Evolutionary conservation across 2,329 filamentous ascomycete genomes (phyloP), one percentile per base, ranked within the genome.

Genomic region (Colletotrichum cordylinicola): DNA sequence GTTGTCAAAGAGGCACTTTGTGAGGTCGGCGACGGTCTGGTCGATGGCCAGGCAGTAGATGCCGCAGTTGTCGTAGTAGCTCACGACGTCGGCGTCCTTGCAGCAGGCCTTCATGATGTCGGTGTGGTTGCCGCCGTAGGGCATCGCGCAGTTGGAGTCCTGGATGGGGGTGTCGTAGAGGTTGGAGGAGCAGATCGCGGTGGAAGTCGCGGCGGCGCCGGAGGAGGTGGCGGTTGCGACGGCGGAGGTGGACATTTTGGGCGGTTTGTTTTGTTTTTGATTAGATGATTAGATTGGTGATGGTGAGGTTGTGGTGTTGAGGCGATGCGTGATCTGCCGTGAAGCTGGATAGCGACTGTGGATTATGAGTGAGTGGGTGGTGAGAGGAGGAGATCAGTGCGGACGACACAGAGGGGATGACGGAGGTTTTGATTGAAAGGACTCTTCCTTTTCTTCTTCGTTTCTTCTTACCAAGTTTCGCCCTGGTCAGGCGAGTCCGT

Each of bases 31-130:
- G 75, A 80, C 75, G 74, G 78, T 80, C 79, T 84, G 82, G 80
- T 78, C 82, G 27, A 82, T 62, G 67, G 82, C 82, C 7, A 82
- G 85, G 78, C 88, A 90, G 87, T 90, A 90, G 75, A 89, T 78
- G 18, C 86, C 87, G 83, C 89, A 90, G 79, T 85, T 81, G 80
- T 85, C 79, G 79, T 86, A 83, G 85, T 89, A 90, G 77, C 82
- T 82, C 65, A 86, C 80, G 33, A 89, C 83, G 27, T 85, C 80
- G 68, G 88, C 86, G 12, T 82, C 77, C 13, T 83, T 82, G 79
- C 88, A 90, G 85, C 88, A 90, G 27, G 81, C 78, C 55, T 82
- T 74, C 84, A 89, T 85, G 75, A 87, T 82, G 48, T 85, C 82
- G 67, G 85, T 83, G 82, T 86, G 81, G 77, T 88, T 87, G 7